Conservation (phyloP, 148 eudicot genomes). For the Cornus controversa region DNA sequence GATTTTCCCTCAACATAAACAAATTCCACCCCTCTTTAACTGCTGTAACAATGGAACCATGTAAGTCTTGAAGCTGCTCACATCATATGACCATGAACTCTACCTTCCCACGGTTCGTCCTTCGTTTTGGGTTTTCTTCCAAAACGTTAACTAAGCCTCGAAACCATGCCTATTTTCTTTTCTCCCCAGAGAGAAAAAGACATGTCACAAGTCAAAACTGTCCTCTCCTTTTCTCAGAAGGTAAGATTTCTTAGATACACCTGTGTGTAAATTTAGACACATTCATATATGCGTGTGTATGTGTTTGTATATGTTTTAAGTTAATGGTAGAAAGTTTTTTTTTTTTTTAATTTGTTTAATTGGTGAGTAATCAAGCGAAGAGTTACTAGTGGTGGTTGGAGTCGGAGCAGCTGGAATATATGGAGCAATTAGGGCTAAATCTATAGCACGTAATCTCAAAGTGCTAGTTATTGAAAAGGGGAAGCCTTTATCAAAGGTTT, state of each 20-base stretch:
- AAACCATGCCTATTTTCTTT: conserved; percentile 6
- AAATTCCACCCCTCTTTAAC: background rate
- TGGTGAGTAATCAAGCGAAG: conserved; percentile 41
- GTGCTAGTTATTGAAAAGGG: conserved; percentile 73
- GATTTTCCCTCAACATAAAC: background rate
- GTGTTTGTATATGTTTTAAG: background rate
- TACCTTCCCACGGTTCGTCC: conserved; percentile 25
- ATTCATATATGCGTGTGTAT: background rate
- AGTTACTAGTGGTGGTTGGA: conserved; percentile 75
- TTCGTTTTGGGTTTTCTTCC: conserved; percentile 11
- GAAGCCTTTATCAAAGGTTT: conserved; percentile 75
- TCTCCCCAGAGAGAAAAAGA: conserved; percentile 18
- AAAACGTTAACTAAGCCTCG: background rate
- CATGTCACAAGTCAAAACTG: conserved; percentile 15
- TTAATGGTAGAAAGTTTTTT: no score
- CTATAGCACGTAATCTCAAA: conserved; percentile 69
- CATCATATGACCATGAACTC: conserved; percentile 14
- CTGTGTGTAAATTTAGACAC: no score
- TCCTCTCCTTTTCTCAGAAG: conserved; percentile 22
- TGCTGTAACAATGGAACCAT: background rate
- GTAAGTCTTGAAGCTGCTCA: background rate
- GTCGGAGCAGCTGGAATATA: conserved; percentile 90
- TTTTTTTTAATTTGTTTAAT: conserved; percentile 6
- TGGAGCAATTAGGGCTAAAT: conserved; percentile 87
- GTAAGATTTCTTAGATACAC: conserved; percentile 6